Evolutionary conservation across 2,329 filamentous ascomycete species (phyloP).

Genomic region (Pseudopithomyces chartarum): DNA sequence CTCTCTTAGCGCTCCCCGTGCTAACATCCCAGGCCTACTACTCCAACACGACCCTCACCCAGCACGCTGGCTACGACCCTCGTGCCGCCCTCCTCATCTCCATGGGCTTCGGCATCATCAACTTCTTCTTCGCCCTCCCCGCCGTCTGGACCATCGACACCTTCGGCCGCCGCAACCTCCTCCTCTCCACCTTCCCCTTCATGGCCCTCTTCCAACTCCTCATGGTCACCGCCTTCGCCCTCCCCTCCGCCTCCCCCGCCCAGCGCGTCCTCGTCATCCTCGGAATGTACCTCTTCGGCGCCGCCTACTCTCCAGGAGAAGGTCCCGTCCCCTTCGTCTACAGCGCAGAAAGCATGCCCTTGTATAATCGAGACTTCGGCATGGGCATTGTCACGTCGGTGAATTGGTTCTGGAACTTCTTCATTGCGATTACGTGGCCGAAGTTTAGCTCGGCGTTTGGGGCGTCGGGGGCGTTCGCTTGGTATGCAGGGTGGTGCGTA

Average conservation of each 20-base stretch:
- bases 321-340: slow-evolving; percentile 32
- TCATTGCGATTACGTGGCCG: slow-evolving; percentile 58
- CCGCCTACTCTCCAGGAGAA: slow-evolving; percentile 34
- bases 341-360: slow-evolving; percentile 47
- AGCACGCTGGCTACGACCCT: slow-evolving; percentile 22
- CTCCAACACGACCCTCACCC: slow-evolving; percentile 65
- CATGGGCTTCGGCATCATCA: slow-evolving; percentile 32
- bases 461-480: slow-evolving; percentile 57
- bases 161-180: slow-evolving; percentile 34
- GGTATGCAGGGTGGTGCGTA: slow-evolving; percentile 60
- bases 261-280: slow-evolving; percentile 37
- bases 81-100: slow-evolving; percentile 29
- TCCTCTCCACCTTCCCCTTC: slow-evolving; percentile 31
- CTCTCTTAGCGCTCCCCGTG: too few relatives aligned
- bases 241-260: slow-evolving; percentile 10
- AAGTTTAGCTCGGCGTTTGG: slow-evolving; percentile 52
- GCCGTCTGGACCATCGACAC: slow-evolving; percentile 37
- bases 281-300: slow-evolving; percentile 50
- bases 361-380: slow-evolving; percentile 45
- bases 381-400: slow-evolving; percentile 52
- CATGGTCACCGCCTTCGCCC: slow-evolving; percentile 30
- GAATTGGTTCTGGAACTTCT: slow-evolving; percentile 61
- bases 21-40: slow-evolving; percentile 26
- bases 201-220: slow-evolving; percentile 31
- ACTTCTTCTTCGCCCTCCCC: slow-evolving; percentile 31